Evolutionary conservation across 441 rosid genomes (phyloP), one percentile per base, ranked within the genome.

Genomic region (Adansonia madagascariensis): DNA sequence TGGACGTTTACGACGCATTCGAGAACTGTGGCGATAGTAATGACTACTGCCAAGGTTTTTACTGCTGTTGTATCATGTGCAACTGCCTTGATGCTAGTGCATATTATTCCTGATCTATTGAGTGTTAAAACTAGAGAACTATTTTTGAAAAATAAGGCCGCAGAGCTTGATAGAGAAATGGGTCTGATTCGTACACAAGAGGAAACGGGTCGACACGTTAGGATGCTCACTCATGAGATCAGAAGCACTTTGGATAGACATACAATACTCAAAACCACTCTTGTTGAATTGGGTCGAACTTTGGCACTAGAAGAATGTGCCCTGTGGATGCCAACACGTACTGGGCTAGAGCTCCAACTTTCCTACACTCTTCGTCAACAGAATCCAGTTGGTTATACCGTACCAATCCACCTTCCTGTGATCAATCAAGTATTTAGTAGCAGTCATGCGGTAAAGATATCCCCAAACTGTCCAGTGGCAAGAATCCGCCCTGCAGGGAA

Each of bases 251-350:
- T 96, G 27, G 97, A 96, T 76, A 86, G 99, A 17, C 99, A 91
- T 67, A 94, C 98, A n/a, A 96, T 96, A 68, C 81, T 96, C 10
- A 92, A 82, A 82, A 96, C 99, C 65, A 94, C 98, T 2, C 98
- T 96, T 56, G 88, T 96, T 80, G 99, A 96, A 80, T 86, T 96
- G 76, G 98, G 98, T 41, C 89, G 98, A 81, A 94, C 98, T 6
- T 85, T 96, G 79, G 98, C 82, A 47, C 77, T 96, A 84, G 98
- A 96, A 81, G 99, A 94, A 82, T 96, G 99, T 80, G 98, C 98
- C 18, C 83, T 96, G 85, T 96, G 99, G 99, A 96, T 96, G 99
- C 99, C 98, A 15, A 96, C 98, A 2, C 93, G 97, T 46, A 94
- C 96, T 52, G 99, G 99, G n/a, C 85, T 96, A 73, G 99, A 94